A percentile compares a stretch with the other conserved stretches of the same genome.
phyloP scores from a whole-genome alignment of 306 rosid genomes.

The Prunus padus region DNA sequence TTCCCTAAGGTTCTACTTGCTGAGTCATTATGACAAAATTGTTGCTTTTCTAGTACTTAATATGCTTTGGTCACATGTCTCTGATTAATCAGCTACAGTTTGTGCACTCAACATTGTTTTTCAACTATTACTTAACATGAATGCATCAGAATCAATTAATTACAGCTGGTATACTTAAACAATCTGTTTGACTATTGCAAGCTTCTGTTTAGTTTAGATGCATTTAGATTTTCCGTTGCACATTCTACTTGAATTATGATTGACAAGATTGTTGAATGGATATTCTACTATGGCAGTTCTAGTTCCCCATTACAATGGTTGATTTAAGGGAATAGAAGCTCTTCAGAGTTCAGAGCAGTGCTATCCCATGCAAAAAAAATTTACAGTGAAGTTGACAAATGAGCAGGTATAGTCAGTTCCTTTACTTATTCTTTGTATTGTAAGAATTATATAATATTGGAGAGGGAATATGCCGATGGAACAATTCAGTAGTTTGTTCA shows the following conservation, averaged over 20 bases:
- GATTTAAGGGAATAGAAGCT: conserved; percentile 55
- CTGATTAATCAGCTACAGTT: background rate
- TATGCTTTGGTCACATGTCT: conserved; percentile 1
- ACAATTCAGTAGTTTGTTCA: conserved; percentile 22
- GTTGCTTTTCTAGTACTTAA: background rate
- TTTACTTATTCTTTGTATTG: conserved; percentile 9
- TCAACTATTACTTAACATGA: background rate
- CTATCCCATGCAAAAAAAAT: conserved; percentile 78
- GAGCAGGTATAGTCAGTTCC: conserved; percentile 59
- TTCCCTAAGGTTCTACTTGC: background rate
- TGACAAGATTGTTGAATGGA: conserved; percentile 3
- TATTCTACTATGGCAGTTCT: conserved; percentile 26
- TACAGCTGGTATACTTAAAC: background rate
- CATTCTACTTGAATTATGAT: conserved; percentile 7
- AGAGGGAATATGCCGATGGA: background rate
- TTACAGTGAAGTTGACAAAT: conserved; percentile 64
- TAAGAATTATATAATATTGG: background rate
- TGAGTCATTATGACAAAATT: background rate
- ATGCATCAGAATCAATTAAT: background rate
- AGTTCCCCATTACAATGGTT: conserved; percentile 28
- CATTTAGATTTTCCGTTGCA: background rate
- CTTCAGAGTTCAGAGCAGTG: conserved; percentile 71
- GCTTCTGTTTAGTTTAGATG: background rate
- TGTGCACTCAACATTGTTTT: background rate
- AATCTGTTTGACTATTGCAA: conserved; percentile 9